Evolutionary conservation across 2,329 filamentous ascomycete genomes (phyloP).

Genomic region (Alternaria tenuissima): DNA sequence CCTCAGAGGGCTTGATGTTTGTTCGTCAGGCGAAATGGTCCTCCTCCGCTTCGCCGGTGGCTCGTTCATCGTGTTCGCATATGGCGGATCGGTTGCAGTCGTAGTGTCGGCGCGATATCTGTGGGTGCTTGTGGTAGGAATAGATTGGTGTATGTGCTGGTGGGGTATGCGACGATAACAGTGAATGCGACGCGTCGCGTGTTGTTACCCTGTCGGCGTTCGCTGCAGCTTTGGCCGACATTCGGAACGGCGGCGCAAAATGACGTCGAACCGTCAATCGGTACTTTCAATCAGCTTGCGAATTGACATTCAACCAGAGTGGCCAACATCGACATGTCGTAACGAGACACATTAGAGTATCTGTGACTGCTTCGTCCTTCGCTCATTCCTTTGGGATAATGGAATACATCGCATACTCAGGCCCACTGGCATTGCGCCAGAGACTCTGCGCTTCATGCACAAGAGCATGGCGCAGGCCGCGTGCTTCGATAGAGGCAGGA

Average conservation of each 20-base stretch:
- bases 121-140: constrained; percentile 2
- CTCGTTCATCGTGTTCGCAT: constrained; percentile 36
- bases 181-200: constrained; percentile 41
- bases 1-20: constrained; percentile 37
- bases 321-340: constrained; percentile 11
- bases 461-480: constrained; percentile 23
- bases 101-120: background rate
- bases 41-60: constrained; percentile 47
- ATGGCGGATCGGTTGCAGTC: background rate
- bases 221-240: constrained; percentile 37
- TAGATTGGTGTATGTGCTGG: background rate
- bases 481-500: constrained; percentile 6
- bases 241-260: constrained; percentile 36
- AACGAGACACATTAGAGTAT: background rate
- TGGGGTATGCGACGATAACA: constrained; percentile 12
- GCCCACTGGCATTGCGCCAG: constrained; percentile 31
- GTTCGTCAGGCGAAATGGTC: constrained; percentile 39
- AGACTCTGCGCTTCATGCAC: constrained; percentile 37
- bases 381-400: constrained; percentile 1
- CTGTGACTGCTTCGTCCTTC: background rate
- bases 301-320: background rate
- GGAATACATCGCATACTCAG: constrained; percentile 24
- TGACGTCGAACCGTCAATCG: constrained; percentile 39
- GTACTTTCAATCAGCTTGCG: constrained; percentile 21
- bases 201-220: constrained; percentile 34